Base-by-base conservation (phyloP, 164 flowering plant genomes). In the Sedum album region DNA sequence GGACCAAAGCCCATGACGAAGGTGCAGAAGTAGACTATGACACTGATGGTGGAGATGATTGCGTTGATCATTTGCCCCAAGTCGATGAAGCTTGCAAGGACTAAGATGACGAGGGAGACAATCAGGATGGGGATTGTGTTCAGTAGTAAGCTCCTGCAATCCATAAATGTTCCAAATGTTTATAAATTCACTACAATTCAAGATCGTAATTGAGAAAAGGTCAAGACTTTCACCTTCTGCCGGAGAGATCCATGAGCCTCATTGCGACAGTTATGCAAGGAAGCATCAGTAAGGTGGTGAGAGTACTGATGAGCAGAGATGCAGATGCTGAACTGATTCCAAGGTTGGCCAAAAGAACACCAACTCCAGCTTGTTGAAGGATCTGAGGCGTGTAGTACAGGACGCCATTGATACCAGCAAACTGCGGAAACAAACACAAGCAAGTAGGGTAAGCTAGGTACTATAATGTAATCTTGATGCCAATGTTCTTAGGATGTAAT, bases 1-100 rank as follows among this genome's bases (percentile, higher is more conserved):
- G 98, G 97, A 18, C 97, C 98, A 44, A 85, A 94, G 0, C 82
- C 97, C 89, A 82, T 86, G 65, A 91, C 98, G 48, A 94, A 94
- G 83, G 41, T 66, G 75, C 98, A 94, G 79, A 88, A 85, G 80
- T 94, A 94, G 61, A 84, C 49, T 23, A 94, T 78, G 26, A 94
- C 93, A 70, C 97, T 77, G 6, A 65, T 36, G 2, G 95, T 91
- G 15, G 97, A 91, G 76, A 94, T 63, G 8, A 73, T 75, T 11
- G 98, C 98, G 33, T 91, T 82, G 31, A 74, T 70, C 1, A 85
- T 74, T 17, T 73, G 44, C 15, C 83, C 83, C 76, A 89, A 35
- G 66, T 64, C 25, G 51, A 89, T 72, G 6, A 79, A 18, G 30
- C 79, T 84, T 20, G 82, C 73, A 4, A 94, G 35, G 10, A 91